A percentile compares a stretch with the other conserved stretches of the same genome.
phyloP scores from a whole-genome alignment of 1,139 yeast genomes.

The Taphrina deformans region DNA sequence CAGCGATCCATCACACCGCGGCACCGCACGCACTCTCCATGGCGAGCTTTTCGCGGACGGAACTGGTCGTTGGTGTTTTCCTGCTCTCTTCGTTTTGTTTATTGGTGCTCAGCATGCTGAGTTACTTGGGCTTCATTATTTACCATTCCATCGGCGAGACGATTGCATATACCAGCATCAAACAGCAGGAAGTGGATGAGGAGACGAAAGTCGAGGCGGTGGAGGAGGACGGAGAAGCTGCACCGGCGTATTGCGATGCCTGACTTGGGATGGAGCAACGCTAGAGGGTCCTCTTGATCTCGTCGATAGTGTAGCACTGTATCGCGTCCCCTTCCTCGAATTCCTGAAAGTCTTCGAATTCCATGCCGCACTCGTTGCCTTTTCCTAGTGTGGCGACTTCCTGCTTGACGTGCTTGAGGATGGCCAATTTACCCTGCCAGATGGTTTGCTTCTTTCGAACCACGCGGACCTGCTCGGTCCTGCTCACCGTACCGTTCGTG shows the following conservation, averaged over 20 bases:
- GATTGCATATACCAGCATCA: background rate
- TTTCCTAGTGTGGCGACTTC: conserved; percentile 75
- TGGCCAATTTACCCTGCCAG: conserved; percentile 67
- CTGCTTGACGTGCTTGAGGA: conserved; percentile 80
- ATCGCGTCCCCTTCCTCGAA: conserved; percentile 75
- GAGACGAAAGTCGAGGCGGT: background rate
- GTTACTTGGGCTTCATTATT: background rate
- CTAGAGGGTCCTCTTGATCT: conserved; percentile 27
- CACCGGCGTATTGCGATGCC: background rate
- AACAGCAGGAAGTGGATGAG: background rate
- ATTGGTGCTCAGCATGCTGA: conserved; percentile 4
- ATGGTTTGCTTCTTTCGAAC: conserved; percentile 57
- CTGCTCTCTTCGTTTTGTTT: background rate
- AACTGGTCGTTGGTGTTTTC: background rate
- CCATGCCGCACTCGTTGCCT: conserved; percentile 87
- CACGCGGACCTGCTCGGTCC: conserved; percentile 64
- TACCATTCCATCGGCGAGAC: background rate
- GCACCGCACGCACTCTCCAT: background rate
- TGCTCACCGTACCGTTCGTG: conserved; percentile 63
- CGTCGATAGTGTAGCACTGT: conserved; percentile 65
- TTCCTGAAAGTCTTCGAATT: conserved; percentile 67
- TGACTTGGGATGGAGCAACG: background rate
- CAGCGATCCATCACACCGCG: background rate
- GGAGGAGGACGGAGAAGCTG: background rate
- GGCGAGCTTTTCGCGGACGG: background rate